Evolutionary conservation across 768 basidiomycete species (phyloP), one percentile per base, ranked within the genome.

Genomic region (Mycena galopus): DNA sequence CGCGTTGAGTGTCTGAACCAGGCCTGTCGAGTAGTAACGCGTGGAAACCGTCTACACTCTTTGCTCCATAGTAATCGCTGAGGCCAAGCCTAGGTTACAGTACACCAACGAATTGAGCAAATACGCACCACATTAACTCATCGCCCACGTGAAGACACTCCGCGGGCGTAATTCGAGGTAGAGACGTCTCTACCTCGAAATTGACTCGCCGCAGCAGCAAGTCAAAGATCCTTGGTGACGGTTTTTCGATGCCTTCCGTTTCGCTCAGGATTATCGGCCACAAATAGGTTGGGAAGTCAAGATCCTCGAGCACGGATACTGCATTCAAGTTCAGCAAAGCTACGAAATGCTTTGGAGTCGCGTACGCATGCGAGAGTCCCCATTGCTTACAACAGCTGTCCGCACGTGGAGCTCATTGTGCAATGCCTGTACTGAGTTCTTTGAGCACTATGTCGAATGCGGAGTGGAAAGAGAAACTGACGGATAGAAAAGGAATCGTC

Each of bases 101-200:
- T 10, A 16, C 27, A 32, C 7, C 12, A n/a, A 62, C 35, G 35
- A 58, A 17, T 27, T 5, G 55, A 33, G 21, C n/a, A n/a, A n/a
- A n/a, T 51, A 73, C 88, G 73, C 75, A 94, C 94, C 88, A 86
- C 59, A 85, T 78, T 33, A 94, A 78, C 73, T 95, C 93, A 77
- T 96, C 94, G 0, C 94, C 94, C 47, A 95, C 87, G 73, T 96
- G 94, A 23, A 95, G 77, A 39, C 86, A 87, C 75, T 92, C 84
- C 30, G 78, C 75, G 1, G 83, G 77, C 11, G 67, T 64, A 27
- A 90, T 83, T 19, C 73, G 72, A 17, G n/a, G n/a, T n/a, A n/a
- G n/a, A n/a, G n/a, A n/a, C n/a, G 69, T 65, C 27, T 77, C 42
- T 16, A 60, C 57, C 33, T 64, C 44, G 1, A 78, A 74, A 17